Evolutionary conservation across 2,329 filamentous ascomycete genomes (phyloP).

Genomic region (Phialemoniopsis sp.): DNA sequence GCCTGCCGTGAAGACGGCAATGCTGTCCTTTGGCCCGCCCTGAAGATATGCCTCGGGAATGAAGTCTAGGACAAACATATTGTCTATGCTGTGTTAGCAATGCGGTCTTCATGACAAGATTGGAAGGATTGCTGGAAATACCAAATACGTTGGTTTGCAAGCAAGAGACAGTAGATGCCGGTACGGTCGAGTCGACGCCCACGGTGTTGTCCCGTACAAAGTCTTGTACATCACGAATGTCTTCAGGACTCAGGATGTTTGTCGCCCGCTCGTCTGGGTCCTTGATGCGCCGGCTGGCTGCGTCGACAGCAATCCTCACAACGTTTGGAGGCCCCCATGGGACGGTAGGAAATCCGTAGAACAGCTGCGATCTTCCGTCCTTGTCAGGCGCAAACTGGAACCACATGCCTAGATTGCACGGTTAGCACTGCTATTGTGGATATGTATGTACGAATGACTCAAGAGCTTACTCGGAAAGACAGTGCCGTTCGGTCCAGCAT

Average conservation of each 20-base stretch:
- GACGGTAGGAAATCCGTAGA: slow-evolving; percentile 9
- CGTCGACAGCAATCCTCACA: slow-evolving; percentile 8
- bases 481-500: slow-evolving; percentile 10
- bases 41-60: slow-evolving; percentile 9
- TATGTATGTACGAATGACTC: too few relatives aligned
- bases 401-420: slow-evolving; percentile 8
- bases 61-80: slow-evolving; percentile 12
- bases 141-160: slow-evolving; percentile 8
- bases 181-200: slow-evolving; percentile 9
- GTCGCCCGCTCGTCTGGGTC: slow-evolving; percentile 5
- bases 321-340: slow-evolving; percentile 10
- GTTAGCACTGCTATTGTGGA: too few relatives aligned
- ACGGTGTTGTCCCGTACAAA: slow-evolving; percentile 7
- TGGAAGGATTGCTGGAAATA: too few relatives aligned
- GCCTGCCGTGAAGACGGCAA: slow-evolving; percentile 26
- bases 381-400: slow-evolving; percentile 10
- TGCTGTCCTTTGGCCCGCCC: slow-evolving; percentile 13
- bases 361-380: slow-evolving; percentile 7
- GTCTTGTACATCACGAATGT: slow-evolving; percentile 7
- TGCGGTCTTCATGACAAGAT: too few relatives aligned
- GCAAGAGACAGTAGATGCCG: slow-evolving; percentile 5
- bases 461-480: slow-evolving; percentile 6
- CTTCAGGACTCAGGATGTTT: slow-evolving; percentile 5
- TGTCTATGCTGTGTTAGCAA: slow-evolving; percentile 3
- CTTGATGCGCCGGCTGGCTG: slow-evolving; percentile 6